phyloP scores from a whole-genome alignment of 78 protist genomes.

The Cavenderia fasciculata region DNA sequence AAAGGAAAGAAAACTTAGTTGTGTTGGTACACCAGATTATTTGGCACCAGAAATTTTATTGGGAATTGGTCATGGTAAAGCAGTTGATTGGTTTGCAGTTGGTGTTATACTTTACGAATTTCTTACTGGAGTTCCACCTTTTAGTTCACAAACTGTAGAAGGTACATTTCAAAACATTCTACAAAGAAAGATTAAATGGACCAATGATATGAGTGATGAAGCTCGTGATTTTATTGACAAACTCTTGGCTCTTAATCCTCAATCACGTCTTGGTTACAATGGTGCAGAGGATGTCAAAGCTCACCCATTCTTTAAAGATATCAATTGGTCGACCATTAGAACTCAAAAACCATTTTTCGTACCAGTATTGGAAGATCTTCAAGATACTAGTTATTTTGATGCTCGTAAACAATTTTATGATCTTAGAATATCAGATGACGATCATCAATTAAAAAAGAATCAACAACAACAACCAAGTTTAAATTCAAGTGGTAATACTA shows the following conservation, averaged over 20 bases:
- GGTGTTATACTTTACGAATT: slow-evolving; percentile 81
- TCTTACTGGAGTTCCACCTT: slow-evolving; percentile 75
- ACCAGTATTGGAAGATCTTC: slow-evolving; percentile 50
- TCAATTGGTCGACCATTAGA: slow-evolving; percentile 80
- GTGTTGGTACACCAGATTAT: slow-evolving; percentile 98
- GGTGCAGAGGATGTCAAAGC: slow-evolving; percentile 79
- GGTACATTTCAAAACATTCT: slow-evolving; percentile 82
- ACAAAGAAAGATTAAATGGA: slow-evolving; percentile 65
- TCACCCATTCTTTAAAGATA: slow-evolving; percentile 82
- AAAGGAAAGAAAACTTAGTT: slow-evolving; percentile 52
- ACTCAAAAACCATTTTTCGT: slow-evolving; percentile 63
- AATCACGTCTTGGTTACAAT: slow-evolving; percentile 65
- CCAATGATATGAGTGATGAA: slow-evolving; percentile 51
- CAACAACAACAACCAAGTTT: slow-evolving; percentile 11
- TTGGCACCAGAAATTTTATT: slow-evolving; percentile 96
- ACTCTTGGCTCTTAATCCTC: slow-evolving; percentile 70
- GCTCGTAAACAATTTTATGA: slow-evolving; percentile 66
- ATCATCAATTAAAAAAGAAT: background rate
- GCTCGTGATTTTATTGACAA: slow-evolving; percentile 71
- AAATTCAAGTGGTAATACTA: too few species aligned
- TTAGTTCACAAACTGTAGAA: slow-evolving; percentile 74
- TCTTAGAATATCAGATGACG: slow-evolving; percentile 41
- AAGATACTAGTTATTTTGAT: slow-evolving; percentile 80
- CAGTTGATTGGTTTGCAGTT: slow-evolving; percentile 83
- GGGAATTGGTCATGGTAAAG: slow-evolving; percentile 85